Percentiles rank a stretch among this genome's conserved stretches.
Conservation (phyloP, 2,329 filamentous ascomycete genomes). For the Rhynchosporium agropyri region DNA sequence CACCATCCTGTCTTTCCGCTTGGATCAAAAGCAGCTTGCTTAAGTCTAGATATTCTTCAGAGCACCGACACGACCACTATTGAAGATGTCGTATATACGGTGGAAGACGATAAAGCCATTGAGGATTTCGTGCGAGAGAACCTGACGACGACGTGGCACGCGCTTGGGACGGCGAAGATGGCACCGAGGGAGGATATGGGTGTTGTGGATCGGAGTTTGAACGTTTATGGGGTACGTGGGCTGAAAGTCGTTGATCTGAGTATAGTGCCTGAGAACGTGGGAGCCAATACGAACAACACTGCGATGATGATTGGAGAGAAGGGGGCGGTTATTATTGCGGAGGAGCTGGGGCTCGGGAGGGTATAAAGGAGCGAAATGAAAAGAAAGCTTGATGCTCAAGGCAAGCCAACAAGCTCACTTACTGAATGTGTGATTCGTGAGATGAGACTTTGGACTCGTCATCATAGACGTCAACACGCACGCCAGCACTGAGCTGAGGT, state of each 20-base stretch:
- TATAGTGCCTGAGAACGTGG: constrained; percentile 46
- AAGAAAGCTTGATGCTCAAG: too few species aligned
- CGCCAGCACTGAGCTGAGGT: too few species aligned
- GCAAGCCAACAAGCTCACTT: too few species aligned
- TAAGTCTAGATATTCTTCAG: constrained; percentile 24
- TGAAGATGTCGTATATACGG: constrained; percentile 43
- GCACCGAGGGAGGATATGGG: constrained; percentile 41
- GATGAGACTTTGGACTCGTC: too few species aligned
- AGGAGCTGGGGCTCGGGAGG: constrained; percentile 39
- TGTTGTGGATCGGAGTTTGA: constrained; percentile 43
- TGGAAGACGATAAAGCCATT: constrained; percentile 41
- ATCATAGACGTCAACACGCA: too few species aligned
- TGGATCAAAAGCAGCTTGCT: constrained; percentile 44
- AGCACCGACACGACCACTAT: background rate
- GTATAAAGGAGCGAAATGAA: too few species aligned
- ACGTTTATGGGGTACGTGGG: constrained; percentile 43
- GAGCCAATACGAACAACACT: constrained; percentile 48
- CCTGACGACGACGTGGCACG: constrained; percentile 44
- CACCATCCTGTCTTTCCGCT: constrained; percentile 48
- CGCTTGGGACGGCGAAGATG: constrained; percentile 45
- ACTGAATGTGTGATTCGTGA: too few species aligned
- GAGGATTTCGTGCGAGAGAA: constrained; percentile 46
- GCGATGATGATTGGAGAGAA: constrained; percentile 46
- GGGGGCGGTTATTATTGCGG: constrained; percentile 44
- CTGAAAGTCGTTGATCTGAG: constrained; percentile 48